These are phyloP conservation scores for Calonectria pteridis DNA, from an alignment of 2,329 filamentous ascomycete species.

Conservation along the genomic window DNA sequence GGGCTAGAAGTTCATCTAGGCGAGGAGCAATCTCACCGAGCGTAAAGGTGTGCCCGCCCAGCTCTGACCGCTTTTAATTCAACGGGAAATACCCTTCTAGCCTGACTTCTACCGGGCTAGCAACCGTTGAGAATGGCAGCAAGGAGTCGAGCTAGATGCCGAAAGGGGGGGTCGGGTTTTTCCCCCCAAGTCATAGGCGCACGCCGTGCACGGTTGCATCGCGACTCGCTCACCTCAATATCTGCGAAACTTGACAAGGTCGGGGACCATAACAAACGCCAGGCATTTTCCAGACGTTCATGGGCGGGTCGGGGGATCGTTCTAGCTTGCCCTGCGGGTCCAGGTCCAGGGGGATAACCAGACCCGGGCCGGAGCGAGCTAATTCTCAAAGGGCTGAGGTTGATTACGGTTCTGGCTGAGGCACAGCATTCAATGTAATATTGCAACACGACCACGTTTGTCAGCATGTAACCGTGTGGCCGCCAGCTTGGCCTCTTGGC, in stretches of 20 bases:
- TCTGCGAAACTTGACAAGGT: constrained; percentile 4
- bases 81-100: background rate
- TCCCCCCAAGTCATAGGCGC: background rate
- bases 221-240: background rate
- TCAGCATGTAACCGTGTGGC: constrained; percentile 7
- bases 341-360: constrained; percentile 13
- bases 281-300: constrained; percentile 18
- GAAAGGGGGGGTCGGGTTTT: background rate
- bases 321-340: constrained; percentile 16
- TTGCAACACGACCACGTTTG: constrained; percentile 13
- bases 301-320: constrained; percentile 14
- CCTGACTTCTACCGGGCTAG: background rate
- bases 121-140: background rate
- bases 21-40: constrained; percentile 7
- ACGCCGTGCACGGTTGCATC: background rate
- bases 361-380: background rate
- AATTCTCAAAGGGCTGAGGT: constrained; percentile 17
- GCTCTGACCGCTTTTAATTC: background rate
- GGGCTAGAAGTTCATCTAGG: background rate
- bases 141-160: background rate
- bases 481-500: background rate
- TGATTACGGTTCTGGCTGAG: constrained; percentile 14
- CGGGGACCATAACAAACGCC: constrained; percentile 1
- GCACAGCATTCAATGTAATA: constrained; percentile 17
- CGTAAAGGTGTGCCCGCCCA: constrained; percentile 6